A percentile compares a stretch with the other conserved stretches of the same genome.
These are phyloP conservation scores for Dentipellis sp. DNA, from an alignment of 768 basidiomycete species.

Conservation along the genomic window DNA sequence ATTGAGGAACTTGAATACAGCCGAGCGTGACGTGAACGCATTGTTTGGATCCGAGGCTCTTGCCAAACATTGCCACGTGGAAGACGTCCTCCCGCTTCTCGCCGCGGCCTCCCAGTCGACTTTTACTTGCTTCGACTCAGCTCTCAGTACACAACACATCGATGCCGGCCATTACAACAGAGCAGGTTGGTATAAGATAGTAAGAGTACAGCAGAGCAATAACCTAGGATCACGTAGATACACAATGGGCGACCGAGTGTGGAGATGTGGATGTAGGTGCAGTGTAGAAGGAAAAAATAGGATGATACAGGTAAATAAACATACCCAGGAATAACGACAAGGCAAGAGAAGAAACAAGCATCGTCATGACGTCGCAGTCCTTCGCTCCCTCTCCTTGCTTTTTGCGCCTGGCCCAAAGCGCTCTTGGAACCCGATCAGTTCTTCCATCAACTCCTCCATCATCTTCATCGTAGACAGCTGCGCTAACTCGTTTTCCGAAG, in stretches of 20 bases:
- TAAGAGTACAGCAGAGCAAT: conserved; percentile 11
- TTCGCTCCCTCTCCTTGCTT: conserved; percentile 27
- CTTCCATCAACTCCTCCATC: conserved; percentile 90
- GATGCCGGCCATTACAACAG: not conserved
- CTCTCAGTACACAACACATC: not conserved
- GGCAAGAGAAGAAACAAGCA: not conserved
- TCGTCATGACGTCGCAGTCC: conserved; percentile 21
- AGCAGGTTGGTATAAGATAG: conserved; percentile 14
- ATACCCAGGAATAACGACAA: conserved; percentile 1
- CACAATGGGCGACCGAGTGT: not conserved
- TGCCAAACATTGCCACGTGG: not conserved
- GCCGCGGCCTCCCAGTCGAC: too few relatives aligned
- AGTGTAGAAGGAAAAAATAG: not conserved
- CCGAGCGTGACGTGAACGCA: not conserved
- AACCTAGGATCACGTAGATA: not conserved
- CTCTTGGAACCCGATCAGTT: conserved; percentile 84
- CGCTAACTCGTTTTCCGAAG: not conserved
- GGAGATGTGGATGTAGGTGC: not conserved
- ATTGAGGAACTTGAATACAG: too few relatives aligned
- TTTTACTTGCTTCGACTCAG: too few relatives aligned
- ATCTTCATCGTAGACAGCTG: conserved; percentile 53
- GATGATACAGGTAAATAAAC: not conserved
- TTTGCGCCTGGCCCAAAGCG: conserved; percentile 59
- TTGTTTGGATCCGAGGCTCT: not conserved
- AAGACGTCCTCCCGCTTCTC: not conserved